A percentile compares a stretch with the other conserved stretches of the same genome.
phyloP scores from a whole-genome alignment of 768 basidiomycete genomes.

The Xerocomellus dryophilus region DNA sequence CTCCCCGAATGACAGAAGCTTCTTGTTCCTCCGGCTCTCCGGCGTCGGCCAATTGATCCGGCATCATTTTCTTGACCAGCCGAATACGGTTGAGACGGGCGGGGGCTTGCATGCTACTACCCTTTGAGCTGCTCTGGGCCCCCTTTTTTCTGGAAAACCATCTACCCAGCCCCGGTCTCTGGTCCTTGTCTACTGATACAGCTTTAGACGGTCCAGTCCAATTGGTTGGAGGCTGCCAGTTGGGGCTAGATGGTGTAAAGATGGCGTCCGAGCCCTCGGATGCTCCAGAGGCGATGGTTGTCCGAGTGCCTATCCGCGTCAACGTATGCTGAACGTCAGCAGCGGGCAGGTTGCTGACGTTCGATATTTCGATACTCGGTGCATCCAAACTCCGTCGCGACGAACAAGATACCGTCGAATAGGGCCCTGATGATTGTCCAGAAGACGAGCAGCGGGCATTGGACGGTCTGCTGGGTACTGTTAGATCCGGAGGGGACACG shows the following conservation, averaged over 20 bases:
- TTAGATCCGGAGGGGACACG: neutral
- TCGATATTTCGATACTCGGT: neutral
- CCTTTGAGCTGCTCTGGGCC: neutral
- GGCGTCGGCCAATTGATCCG: neutral
- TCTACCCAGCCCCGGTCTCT: neutral
- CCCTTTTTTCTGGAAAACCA: conserved; percentile 1
- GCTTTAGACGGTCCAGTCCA: conserved; percentile 23
- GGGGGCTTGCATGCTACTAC: neutral
- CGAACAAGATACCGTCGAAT: neutral
- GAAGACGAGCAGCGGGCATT: neutral
- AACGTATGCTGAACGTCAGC: neutral
- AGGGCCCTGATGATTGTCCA: neutral
- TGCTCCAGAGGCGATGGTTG: neutral
- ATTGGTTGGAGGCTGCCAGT: conserved; percentile 24
- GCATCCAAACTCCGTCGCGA: neutral
- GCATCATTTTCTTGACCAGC: neutral
- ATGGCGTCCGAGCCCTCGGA: neutral
- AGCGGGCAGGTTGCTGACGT: too few species aligned
- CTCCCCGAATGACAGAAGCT: neutral
- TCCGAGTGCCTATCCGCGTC: neutral
- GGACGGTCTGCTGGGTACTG: neutral
- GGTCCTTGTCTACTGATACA: neutral
- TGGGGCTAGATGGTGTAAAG: neutral
- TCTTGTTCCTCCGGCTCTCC: neutral
- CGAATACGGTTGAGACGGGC: neutral